Evolutionary conservation across 1,139 yeast genomes (phyloP), one percentile per base, ranked within the genome.

Genomic region (Spencermartinsiella ligniputridi): DNA sequence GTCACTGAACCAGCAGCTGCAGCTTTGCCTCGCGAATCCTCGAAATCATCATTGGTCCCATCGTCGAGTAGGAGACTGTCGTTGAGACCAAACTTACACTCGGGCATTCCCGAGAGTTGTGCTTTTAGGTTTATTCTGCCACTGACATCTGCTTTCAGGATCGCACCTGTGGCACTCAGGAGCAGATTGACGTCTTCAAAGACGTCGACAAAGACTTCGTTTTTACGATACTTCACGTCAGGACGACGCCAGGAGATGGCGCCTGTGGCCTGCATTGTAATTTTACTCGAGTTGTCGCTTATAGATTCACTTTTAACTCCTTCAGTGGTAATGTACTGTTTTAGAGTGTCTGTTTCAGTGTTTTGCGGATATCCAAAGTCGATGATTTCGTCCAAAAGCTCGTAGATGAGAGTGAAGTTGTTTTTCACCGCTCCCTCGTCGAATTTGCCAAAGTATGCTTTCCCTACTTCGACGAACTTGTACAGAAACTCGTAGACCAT

Each of bases 361-460:
- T 77, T 78, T 48, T 79, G 81, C 0, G 96, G 95, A 55, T 79
- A 83, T 1, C 97, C 98, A 62, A 81, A 86, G 52, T 85, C 95
- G 22, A 84, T 67, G 21, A 81, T 71, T 60, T 87, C 92, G 54
- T 86, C 95, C 35, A 90, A 66, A 12, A 89, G 64, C 55, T 89
- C 96, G 65, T 85, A 83, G 18, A 89, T 75, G 20, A 77, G 60
- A 46, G 79, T 70, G 61, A 88, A 86, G 56, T 87, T 80, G 53
- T 78, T 73, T 57, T 73, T 76, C 49, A 81, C 65, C 3, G 71
- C 64, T 8, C 60, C 61, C 49, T 77, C 83, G 45, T 67, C 70
- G 39, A 78, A 58, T 36, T 60, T 62, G 47, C 67, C 69, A 47
- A 69, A 64, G 50, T 66, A 66, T 27, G 66, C 53, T 33, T 54